Base-by-base conservation (phyloP, 2,329 filamentous ascomycete genomes). In the Talaromyces albobiverticillius region DNA sequence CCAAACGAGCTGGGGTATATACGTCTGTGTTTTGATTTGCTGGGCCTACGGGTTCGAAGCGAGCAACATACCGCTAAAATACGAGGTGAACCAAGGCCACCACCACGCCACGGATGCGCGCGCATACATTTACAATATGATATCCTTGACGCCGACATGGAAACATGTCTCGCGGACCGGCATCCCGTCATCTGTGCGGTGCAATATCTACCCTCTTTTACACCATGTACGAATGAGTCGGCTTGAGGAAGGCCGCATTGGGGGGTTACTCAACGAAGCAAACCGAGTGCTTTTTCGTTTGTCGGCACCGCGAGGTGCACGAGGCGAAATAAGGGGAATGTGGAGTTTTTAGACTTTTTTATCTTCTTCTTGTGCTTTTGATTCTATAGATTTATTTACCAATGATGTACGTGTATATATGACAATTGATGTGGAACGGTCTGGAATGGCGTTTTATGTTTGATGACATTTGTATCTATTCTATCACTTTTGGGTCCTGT, bases 201-300 rank as follows among this genome's bases (percentile, higher is more conserved):
- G 62, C 22, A 59, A 61, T 40, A 64, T 62, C 20, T 56, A 58
- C 34, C 62, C 64, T 16, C 52, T 71, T n/a, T 60, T 71, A 11
- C 64, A 65, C 43, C 62, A 61, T 32, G 55, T 70, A 32, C 62
- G 66, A n/a, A 49, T 60, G 14, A 57, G 59, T 29, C 63, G 64
- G 47, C 58, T 69, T 29, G 48, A 59, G 13, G 55, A 53, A 41
- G 57, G 57, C 36, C 53, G 61, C 34, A 57, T 67, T 40, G 66
- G 67, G n/a, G 69, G 68, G 7, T 59, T 70, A n/a, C 60, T 71
- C 60, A 68, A 67, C 50, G 66, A 71, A 57, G 68, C 63, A 14
- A 64, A 67, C 47, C 53, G 61, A 43, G 68, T 70, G 11, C 56
- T 71, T 48, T 61, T 58, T 51, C 62, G 66, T 47, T 60, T 71